Conservation (phyloP, 345 rosid species). For the Punica granatum region DNA sequence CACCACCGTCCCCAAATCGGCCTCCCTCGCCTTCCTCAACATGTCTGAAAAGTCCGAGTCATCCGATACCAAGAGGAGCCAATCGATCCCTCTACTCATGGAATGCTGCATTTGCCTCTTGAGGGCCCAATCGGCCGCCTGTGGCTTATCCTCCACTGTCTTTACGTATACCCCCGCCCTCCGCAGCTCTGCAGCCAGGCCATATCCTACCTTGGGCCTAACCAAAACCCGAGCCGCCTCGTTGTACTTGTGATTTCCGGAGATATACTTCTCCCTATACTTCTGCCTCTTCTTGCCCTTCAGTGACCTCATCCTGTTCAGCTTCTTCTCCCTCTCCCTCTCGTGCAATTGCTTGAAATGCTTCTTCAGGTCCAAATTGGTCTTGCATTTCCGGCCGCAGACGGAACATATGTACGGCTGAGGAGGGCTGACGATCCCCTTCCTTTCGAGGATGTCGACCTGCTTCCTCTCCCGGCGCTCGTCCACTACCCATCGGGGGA, state of each 20-base stretch:
- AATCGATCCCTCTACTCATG: constrained; percentile 78
- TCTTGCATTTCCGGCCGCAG: constrained; percentile 79
- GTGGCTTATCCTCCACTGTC: constrained; percentile 90
- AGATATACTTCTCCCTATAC: constrained; percentile 56
- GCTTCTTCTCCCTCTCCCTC: constrained; percentile 77
- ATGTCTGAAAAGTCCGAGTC: constrained; percentile 72
- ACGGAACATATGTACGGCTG: constrained; percentile 62
- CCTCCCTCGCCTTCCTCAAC: constrained; percentile 74
- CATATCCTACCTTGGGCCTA: constrained; percentile 64
- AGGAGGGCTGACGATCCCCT: constrained; percentile 29
- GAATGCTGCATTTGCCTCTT: constrained; percentile 91
- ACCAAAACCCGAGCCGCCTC: constrained; percentile 61
- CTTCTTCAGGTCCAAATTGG: constrained; percentile 70
- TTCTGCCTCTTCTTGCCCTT: constrained; percentile 78
- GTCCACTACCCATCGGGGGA: constrained; percentile 66
- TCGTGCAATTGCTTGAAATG: constrained; percentile 89
- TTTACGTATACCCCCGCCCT: constrained; percentile 78
- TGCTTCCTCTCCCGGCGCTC: constrained; percentile 54
- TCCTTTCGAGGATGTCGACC: constrained; percentile 59
- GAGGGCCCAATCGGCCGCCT: constrained; percentile 96
- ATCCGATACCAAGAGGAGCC: constrained; percentile 81
- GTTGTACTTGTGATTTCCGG: constrained; percentile 71
- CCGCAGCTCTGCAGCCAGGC: constrained; percentile 62
- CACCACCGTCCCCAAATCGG: constrained; percentile 71
- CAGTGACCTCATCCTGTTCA: constrained; percentile 66